Evolutionary conservation across 2,329 filamentous ascomycete genomes (phyloP), one percentile per base, ranked within the genome.

Genomic region (Cercospora canescens): DNA sequence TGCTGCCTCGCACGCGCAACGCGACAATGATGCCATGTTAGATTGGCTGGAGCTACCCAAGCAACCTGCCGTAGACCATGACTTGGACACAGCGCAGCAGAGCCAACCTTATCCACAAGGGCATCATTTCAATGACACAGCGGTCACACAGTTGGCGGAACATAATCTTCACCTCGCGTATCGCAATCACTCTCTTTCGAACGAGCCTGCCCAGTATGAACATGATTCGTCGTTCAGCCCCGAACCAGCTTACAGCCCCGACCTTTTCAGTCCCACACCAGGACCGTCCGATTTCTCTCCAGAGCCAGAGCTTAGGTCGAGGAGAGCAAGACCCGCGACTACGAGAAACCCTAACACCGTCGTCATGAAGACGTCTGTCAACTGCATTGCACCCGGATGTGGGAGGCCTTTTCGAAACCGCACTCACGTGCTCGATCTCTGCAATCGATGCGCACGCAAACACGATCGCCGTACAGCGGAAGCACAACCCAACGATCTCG

Each of bases 361-460:
- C 24, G 56, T 39, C 18, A 37, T 58, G 62, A 62, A 61, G 41
- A 21, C 14, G 6, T 67, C 65, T 37, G n/a, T 61, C 28, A 37
- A 39, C n/a, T 67, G 65, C 34, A 30, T 54, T 4, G 65, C 62
- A 7, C 62, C 62, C 7, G 45, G 54, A 16, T 63, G 65, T 48
- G 48, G 57, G 2, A 41, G 54, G 56, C 35, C 59, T 4, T 67
- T 64, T 60, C 60, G 55, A n/a, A 64, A 64, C 16, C 62, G 60
- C 7, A 57, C 62, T 6, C 39, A 50, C 11, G 30, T 32, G 9
- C 61, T 62, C n/a, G 61, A 64, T 30, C 65, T 68, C 18, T 70
- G 69, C 50, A 60, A 48, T 32, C 67, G 69, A 9, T 70, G 69
- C 35, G 69, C 61, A 12, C 35, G 54, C 28, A 70, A 70, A 58